Conservation (phyloP, 805 yeast genomes). For the Candida suzukii region DNA sequence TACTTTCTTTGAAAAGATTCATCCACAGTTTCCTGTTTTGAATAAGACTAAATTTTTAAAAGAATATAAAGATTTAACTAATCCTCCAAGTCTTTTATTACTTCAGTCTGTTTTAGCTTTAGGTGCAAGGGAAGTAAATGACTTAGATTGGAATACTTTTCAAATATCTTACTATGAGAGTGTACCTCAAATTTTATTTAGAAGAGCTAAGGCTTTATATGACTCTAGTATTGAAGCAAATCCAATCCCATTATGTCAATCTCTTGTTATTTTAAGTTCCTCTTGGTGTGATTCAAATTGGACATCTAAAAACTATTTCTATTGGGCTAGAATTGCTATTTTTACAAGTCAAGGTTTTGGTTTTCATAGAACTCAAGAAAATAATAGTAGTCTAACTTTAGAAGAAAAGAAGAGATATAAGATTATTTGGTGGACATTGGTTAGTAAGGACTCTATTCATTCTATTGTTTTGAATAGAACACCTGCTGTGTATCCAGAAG, state of each 20-base stretch:
- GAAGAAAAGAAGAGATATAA: slow-evolving; percentile 41
- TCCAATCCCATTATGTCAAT: slow-evolving; percentile 54
- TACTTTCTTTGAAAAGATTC: slow-evolving; percentile 57
- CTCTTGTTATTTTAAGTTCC: slow-evolving; percentile 47
- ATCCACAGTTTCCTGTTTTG: slow-evolving; percentile 64
- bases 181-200: slow-evolving; percentile 22
- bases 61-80: slow-evolving; percentile 46
- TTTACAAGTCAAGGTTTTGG: slow-evolving; percentile 73
- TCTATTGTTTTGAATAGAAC: slow-evolving; percentile 73
- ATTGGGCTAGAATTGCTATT: slow-evolving; percentile 70
- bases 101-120: slow-evolving; percentile 58
- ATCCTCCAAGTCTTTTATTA: slow-evolving; percentile 57
- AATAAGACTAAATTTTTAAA: slow-evolving; percentile 56
- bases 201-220: slow-evolving; percentile 56
- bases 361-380: slow-evolving; percentile 44
- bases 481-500: slow-evolving; percentile 56
- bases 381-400: slow-evolving; percentile 5
- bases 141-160: slow-evolving; percentile 39
- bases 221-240: slow-evolving; percentile 66
- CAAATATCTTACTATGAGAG: slow-evolving; percentile 40
- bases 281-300: neutral
- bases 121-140: slow-evolving; percentile 34
- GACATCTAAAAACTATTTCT: slow-evolving; percentile 48
- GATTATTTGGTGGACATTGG: slow-evolving; percentile 72
- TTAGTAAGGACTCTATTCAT: slow-evolving; percentile 48